A percentile compares a stretch with the other conserved stretches of the same genome.
Conservation (phyloP, 331 rosid species). For the Acacia concinna region DNA sequence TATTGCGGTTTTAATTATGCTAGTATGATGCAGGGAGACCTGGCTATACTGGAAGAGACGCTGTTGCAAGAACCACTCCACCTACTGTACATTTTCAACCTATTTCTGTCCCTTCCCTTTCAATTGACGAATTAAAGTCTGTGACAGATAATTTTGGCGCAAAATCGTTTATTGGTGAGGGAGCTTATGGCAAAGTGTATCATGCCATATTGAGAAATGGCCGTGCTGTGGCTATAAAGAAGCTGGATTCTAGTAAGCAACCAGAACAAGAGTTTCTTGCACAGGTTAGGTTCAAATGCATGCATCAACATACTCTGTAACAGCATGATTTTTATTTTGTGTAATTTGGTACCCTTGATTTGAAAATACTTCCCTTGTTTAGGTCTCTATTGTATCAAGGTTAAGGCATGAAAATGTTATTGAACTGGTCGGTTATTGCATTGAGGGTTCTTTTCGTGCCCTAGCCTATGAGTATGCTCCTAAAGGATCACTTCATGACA, state of each 20-base stretch:
- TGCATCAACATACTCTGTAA: background rate
- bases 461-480: conserved; percentile 80
- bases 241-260: conserved; percentile 70
- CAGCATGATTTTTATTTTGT: background rate
- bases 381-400: conserved; percentile 88
- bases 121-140: conserved; percentile 68
- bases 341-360: background rate
- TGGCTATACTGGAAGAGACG: conserved; percentile 49
- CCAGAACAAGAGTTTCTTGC: conserved; percentile 75
- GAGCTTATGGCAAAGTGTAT: conserved; percentile 86
- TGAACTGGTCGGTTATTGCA: conserved; percentile 67
- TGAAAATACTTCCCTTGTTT: background rate
- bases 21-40: conserved; percentile 49
- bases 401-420: conserved; percentile 65
- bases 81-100: conserved; percentile 57
- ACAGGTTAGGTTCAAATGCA: conserved; percentile 49
- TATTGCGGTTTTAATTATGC: background rate
- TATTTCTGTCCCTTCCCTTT: conserved; percentile 67
- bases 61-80: conserved; percentile 40
- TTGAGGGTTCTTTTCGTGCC: conserved; percentile 72
- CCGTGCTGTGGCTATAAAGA: conserved; percentile 64
- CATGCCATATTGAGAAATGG: conserved; percentile 51
- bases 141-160: conserved; percentile 76
- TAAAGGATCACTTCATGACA: conserved; percentile 79
- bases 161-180: conserved; percentile 79